Base-by-base conservation (phyloP, 129 eudicot species). In the Sambucus nigra region DNA sequence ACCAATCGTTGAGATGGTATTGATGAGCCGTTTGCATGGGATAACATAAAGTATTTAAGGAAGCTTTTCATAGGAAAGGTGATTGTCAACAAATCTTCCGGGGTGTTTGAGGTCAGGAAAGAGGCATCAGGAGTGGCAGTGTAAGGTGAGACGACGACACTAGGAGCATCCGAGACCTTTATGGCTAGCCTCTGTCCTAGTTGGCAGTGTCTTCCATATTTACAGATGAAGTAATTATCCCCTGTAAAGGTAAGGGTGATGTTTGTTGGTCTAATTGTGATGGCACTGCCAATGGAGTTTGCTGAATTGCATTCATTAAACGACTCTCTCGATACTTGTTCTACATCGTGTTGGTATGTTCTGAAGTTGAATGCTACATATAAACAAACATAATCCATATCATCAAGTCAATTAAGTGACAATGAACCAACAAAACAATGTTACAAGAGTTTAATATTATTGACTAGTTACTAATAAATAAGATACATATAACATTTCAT, bases 291-390 rank as follows among this genome's bases (percentile, higher is more conserved):
- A 15, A 49, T 61, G 20, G 67, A 32, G 49, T 23, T 47, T 47
- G 15, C 6, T 4, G 47, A 17, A 53, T 1, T 61, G 33, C 67
- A 61, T 1, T 29, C 28, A 35, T 61, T 57, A 18, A 28, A 61
- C 7, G 38, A 10, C 2, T 13, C 28, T 57, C 39, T 38, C 25
- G 39, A 17, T 25, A 64, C 68, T 38, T 33, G 53, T 8, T 47
- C 48, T 25, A 63, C 59, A 25, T 51, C 59, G 25, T 51, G 59
- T 5, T 26, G 31, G 14, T 42, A 25, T 2, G 59, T 51, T 35
- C 50, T 7, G n/a, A 63, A 63, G 26, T 51, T 50, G 50, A 63
- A 63, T 16, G 51, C 68, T 63, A 26, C 51, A 54, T 0, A 54
- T 9, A 20, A 40, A 31, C 3, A 55, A 55, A 13, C 0, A 12